Conservation (phyloP, 768 basidiomycete species). For the Paxillus involutus region DNA sequence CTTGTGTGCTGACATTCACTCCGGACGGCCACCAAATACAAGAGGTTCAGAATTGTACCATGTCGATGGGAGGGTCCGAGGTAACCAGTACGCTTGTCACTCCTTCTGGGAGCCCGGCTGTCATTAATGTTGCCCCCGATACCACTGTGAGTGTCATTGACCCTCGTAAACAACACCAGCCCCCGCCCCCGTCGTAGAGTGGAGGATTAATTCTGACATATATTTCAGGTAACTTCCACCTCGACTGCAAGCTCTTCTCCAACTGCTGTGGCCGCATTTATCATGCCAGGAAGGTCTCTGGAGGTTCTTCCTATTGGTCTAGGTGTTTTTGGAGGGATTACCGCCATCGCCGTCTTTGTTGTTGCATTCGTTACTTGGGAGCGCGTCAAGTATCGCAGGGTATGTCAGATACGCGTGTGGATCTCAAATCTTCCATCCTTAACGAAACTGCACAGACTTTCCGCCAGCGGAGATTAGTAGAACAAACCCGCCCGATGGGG, state of each 20-base stretch:
- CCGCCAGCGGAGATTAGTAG: conserved; percentile 71
- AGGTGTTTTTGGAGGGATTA: conserved; percentile 83
- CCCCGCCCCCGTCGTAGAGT: conserved; percentile 5
- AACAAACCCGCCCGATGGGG: conserved; percentile 55
- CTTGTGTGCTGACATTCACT: conserved; percentile 58
- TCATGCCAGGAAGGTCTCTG: conserved; percentile 70
- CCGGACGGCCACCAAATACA: conserved; percentile 52
- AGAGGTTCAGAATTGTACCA: conserved; percentile 54
- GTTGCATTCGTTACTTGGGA: conserved; percentile 87
- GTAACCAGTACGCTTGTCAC: conserved; percentile 10
- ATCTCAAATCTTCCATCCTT: conserved; percentile 2
- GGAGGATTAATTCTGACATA: background rate
- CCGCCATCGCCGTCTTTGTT: conserved; percentile 77
- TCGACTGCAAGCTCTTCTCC: conserved; percentile 33
- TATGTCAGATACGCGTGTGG: conserved; percentile 31
- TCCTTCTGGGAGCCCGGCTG: conserved; percentile 11
- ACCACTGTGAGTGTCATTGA: conserved; percentile 14
- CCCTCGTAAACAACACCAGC: background rate
- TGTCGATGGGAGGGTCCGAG: conserved; percentile 28
- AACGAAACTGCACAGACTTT: conserved; percentile 50
- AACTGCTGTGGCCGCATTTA: conserved; percentile 41
- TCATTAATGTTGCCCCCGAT: conserved; percentile 20
- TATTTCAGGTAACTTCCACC: conserved; percentile 25
- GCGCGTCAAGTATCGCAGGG: conserved; percentile 84
- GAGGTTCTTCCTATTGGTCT: conserved; percentile 82